Evolutionary conservation across 768 basidiomycete genomes (phyloP).

Genomic region (Trametes cubensis): DNA sequence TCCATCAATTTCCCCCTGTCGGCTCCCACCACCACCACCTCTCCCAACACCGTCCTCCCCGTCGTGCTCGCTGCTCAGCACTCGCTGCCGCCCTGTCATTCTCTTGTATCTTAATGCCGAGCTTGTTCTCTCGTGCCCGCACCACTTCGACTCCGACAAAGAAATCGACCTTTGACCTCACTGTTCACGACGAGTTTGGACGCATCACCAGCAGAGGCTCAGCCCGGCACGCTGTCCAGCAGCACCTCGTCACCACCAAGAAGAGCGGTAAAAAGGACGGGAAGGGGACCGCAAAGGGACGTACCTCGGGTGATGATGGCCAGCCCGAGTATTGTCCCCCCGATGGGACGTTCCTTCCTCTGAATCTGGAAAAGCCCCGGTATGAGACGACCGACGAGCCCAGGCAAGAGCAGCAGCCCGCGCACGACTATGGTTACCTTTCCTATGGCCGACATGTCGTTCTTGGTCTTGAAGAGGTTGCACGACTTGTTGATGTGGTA

Average conservation of each 20-base stretch:
- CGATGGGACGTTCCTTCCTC: slow-evolving; percentile 39
- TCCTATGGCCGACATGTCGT: slow-evolving; percentile 74
- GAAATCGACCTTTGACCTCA: slow-evolving; percentile 30
- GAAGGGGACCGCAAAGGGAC: slow-evolving; percentile 37
- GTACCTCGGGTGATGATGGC: slow-evolving; percentile 41
- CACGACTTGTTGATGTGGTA: slow-evolving; percentile 70
- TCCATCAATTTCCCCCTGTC: slow-evolving; percentile 22
- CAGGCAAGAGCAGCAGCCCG: slow-evolving; percentile 27
- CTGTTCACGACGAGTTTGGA: slow-evolving; percentile 65
- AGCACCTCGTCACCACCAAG: slow-evolving; percentile 24
- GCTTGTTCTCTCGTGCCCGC: slow-evolving; percentile 71
- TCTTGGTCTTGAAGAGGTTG: slow-evolving; percentile 73
- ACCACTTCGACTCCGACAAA: slow-evolving; percentile 55
- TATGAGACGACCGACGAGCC: slow-evolving; percentile 29
- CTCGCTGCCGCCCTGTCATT: slow-evolving; percentile 13
- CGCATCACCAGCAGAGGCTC: slow-evolving; percentile 53
- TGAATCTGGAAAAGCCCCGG: slow-evolving; percentile 37
- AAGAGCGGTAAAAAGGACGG: slow-evolving; percentile 24
- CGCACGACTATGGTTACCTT: slow-evolving; percentile 71
- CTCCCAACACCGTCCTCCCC: slow-evolving; percentile 14
- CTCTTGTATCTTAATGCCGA: slow-evolving; percentile 57
- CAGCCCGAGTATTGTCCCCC: slow-evolving; percentile 34
- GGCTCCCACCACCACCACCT: slow-evolving; percentile 21
- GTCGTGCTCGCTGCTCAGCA: slow-evolving; percentile 14
- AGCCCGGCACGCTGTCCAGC: slow-evolving; percentile 36